Percentiles rank a stretch among this genome's conserved stretches.
phyloP scores from a whole-genome alignment of 805 yeast species.

The Ogataea polymorpha region DNA sequence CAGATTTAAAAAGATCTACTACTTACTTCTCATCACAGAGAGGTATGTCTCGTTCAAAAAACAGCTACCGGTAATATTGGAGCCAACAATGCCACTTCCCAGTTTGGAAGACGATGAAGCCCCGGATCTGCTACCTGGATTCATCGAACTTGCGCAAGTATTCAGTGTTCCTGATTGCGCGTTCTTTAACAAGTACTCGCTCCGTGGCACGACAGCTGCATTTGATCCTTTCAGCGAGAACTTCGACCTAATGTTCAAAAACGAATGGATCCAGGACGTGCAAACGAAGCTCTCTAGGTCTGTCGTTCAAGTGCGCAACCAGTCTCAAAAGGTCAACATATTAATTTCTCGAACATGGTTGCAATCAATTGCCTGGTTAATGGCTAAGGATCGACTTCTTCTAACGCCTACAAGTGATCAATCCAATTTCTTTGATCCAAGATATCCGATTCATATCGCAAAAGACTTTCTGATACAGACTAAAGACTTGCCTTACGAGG shows the following conservation, averaged over 20 bases:
- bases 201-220: not conserved
- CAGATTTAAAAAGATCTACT: not conserved
- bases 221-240: not conserved
- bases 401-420: not conserved
- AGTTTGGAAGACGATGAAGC: not conserved
- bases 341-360: not conserved
- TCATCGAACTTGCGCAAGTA: not conserved
- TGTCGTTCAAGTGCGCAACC: not conserved
- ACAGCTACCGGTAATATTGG: not conserved
- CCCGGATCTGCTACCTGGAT: not conserved
- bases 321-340: not conserved
- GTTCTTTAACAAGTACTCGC: not conserved
- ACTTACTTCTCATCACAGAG: not conserved
- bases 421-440: not conserved
- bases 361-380: not conserved
- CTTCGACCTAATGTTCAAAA: not conserved
- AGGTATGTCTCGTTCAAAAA: conserved; percentile 1
- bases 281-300: not conserved
- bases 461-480: not conserved
- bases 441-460: not conserved
- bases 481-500: not conserved
- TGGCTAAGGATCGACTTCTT: not conserved
- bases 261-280: not conserved
- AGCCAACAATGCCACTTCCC: not conserved
- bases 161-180: not conserved